These are phyloP conservation scores for Penicillium sp. DNA, from an alignment of 2,329 filamentous ascomycete species.

Conservation along the genomic window DNA sequence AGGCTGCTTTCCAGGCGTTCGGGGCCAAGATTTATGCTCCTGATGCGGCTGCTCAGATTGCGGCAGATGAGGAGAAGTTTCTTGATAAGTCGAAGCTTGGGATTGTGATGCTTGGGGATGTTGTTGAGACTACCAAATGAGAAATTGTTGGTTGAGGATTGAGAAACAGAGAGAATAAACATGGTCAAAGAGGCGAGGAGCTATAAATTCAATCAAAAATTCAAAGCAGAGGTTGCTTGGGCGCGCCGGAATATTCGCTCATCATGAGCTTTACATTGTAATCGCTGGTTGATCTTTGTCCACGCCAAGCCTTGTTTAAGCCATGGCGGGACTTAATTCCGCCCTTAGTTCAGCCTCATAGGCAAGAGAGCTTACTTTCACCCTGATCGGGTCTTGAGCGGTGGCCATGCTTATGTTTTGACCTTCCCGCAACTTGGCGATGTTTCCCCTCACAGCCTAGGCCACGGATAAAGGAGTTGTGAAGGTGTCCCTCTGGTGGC, in stretches of 20 bases:
- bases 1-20: conserved; percentile 20
- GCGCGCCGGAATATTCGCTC: neutral
- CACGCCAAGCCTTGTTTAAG: neutral
- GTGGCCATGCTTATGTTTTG: too few relatives aligned
- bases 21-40: conserved; percentile 16
- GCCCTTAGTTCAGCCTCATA: neutral
- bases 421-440: too few relatives aligned
- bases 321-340: neutral
- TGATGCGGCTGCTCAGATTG: conserved; percentile 19
- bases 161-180: neutral
- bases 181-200: neutral
- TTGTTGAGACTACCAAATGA: conserved; percentile 12
- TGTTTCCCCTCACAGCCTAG: too few relatives aligned
- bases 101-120: conserved; percentile 16
- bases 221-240: neutral
- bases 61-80: conserved; percentile 25
- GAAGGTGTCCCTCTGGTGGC: too few relatives aligned
- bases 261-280: neutral
- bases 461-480: too few relatives aligned
- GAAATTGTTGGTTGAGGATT: neutral
- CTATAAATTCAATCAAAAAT: neutral
- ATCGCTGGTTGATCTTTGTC: neutral
- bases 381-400: too few relatives aligned
- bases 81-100: conserved; percentile 21
- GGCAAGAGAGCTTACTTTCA: neutral